These are phyloP conservation scores for Trichoderma parareesei DNA, from an alignment of 495 filamentous ascomycete species.

Conservation along the genomic window DNA sequence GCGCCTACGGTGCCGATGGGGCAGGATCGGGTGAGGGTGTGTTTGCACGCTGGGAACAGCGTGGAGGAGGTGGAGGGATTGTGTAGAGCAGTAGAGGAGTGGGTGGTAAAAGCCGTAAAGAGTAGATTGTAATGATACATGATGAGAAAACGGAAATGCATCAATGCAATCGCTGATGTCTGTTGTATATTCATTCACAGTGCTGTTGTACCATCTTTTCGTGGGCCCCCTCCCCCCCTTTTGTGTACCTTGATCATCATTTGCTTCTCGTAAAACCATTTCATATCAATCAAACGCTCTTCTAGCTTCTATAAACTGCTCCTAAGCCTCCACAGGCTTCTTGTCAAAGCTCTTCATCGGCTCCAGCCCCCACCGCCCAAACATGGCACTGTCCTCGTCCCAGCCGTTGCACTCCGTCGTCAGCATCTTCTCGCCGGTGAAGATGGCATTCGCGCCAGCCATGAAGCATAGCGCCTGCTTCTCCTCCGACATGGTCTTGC, in stretches of 20 bases:
- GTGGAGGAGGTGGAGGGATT: slow-evolving; percentile 35
- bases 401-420: slow-evolving; percentile 82
- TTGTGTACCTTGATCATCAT: background rate
- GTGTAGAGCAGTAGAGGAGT: slow-evolving; percentile 32
- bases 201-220: background rate
- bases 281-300: slow-evolving; percentile 4
- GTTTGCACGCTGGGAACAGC: slow-evolving; percentile 47
- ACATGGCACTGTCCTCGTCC: slow-evolving; percentile 76
- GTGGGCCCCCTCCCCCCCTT: background rate
- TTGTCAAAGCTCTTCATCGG: slow-evolving; percentile 43
- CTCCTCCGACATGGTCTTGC: slow-evolving; percentile 70
- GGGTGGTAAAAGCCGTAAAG: slow-evolving; percentile 21
- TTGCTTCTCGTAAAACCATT: background rate
- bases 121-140: background rate
- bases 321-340: slow-evolving; percentile 12
- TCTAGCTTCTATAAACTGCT: background rate
- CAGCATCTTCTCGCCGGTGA: slow-evolving; percentile 88
- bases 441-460: slow-evolving; percentile 81
- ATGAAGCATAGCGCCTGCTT: slow-evolving; percentile 78
- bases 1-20: slow-evolving; percentile 48
- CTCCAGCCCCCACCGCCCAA: slow-evolving; percentile 65
- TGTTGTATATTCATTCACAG: background rate
- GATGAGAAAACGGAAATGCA: background rate
- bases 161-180: background rate
- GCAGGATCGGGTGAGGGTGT: slow-evolving; percentile 42